Base-by-base conservation (phyloP, 2,329 filamentous ascomycete species). In the Lojkania enalia region DNA sequence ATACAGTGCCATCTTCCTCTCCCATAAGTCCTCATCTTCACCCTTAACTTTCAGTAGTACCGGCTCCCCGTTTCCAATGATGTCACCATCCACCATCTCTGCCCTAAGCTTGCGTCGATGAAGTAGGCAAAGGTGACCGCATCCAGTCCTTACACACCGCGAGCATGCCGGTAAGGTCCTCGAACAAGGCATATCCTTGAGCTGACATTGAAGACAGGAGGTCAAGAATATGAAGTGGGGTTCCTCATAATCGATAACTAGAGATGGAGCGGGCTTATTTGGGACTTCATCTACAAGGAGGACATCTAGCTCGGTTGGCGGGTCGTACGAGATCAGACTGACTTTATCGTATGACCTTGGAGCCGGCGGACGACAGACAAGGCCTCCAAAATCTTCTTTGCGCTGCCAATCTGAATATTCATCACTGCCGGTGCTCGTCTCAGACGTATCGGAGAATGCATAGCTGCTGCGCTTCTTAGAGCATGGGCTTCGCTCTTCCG, bases 121-220 rank as follows among this genome's bases (percentile, higher is more conserved):
- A 0, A 61, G 42, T 0, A 69, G 54, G 33, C 66, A 69, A 1
- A 52, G 2, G 1, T 51, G 30, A 1, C 32, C 42, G 5, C 41
- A 11, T 2, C 49, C 56, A 4, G 53, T 45, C 2, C 66, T 54
- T 5, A 35, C 40, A 41, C 66, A 68, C 5, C 66, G 61, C 0
- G 55, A 52, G 38, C 64, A 69, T 23, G 39, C 16, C 0, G 66
- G 63, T 6, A 48, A 37, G 1, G 54, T 64, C 19, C 63, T 51
- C 0, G 63, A 67, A 43, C 66, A 69, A 6, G 57, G 55, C 2
- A 69, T 52, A 2, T 39, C 27, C 1, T 49, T 39, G 15, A 61
- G 51, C 1, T 48, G 57, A 48, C 66, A 69, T 46, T 67, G 62
- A 0, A 61, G 48, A 15, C 66, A 69, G 3, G 64, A 66, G 5